phyloP scores from a whole-genome alignment of 805 yeast species.

The Candida sithepensis region DNA sequence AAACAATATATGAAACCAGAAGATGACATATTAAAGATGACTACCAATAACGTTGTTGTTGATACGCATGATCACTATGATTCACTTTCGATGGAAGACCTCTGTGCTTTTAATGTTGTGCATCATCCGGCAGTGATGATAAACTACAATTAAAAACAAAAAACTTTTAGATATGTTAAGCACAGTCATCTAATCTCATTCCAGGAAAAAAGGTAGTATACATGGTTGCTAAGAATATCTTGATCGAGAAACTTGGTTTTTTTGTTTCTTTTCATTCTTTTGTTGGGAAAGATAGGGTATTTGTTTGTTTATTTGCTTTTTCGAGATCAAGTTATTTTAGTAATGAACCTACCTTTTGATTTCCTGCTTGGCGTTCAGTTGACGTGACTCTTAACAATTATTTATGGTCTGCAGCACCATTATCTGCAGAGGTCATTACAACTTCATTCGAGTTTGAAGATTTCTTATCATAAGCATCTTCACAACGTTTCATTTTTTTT shows the following conservation, averaged over 20 bases:
- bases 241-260: constrained; percentile 4
- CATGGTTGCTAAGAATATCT: too few species aligned
- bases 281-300: constrained; percentile 12
- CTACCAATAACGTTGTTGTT: neutral
- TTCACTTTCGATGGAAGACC: constrained; percentile 24
- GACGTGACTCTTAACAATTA: constrained; percentile 2
- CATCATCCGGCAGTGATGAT: constrained; percentile 40
- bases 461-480: constrained; percentile 15
- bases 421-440: constrained; percentile 27
- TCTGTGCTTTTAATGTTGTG: constrained; percentile 35
- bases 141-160: constrained; percentile 1
- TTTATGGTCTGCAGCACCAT: constrained; percentile 39
- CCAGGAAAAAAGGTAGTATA: too few species aligned
- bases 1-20: constrained; percentile 13
- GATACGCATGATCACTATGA: constrained; percentile 10
- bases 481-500: neutral
- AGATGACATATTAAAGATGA: constrained; percentile 7
- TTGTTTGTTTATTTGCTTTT: constrained; percentile 14
- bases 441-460: constrained; percentile 33
- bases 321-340: neutral
- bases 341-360: neutral
- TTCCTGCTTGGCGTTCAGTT: constrained; percentile 3
- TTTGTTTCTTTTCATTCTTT: neutral
- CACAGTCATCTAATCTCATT: neutral
- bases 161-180: neutral